These are phyloP conservation scores for Mycena venus DNA, from an alignment of 768 basidiomycete genomes.

Conservation along the genomic window DNA sequence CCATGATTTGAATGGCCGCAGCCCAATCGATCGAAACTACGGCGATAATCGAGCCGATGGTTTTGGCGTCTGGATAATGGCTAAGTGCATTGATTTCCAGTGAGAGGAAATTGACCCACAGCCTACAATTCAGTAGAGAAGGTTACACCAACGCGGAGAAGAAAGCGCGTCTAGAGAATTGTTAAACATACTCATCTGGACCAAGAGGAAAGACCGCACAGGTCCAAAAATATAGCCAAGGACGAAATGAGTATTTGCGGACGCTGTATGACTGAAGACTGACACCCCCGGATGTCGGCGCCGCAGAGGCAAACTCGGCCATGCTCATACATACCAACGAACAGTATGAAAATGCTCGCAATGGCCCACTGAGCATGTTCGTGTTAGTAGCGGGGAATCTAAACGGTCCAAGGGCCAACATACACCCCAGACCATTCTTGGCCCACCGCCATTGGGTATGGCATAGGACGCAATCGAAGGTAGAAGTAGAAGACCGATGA, in stretches of 20 bases:
- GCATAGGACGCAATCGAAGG: conserved; percentile 77
- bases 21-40: conserved; percentile 74
- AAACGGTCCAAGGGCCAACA: background rate
- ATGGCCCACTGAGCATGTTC: conserved; percentile 67
- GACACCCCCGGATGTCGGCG: conserved; percentile 81
- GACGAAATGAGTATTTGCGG: background rate
- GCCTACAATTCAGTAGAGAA: conserved; percentile 79
- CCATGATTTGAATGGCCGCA: conserved; percentile 69
- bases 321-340: conserved; percentile 76
- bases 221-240: conserved; percentile 70
- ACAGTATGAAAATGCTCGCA: conserved; percentile 72
- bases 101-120: conserved; percentile 54
- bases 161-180: conserved; percentile 67
- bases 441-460: conserved; percentile 77
- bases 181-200: too few species aligned
- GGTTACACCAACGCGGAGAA: conserved; percentile 66
- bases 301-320: conserved; percentile 78
- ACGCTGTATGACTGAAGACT: conserved; percentile 24
- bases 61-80: conserved; percentile 58
- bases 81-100: background rate
- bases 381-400: conserved; percentile 19
- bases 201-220: too few species aligned
- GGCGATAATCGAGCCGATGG: conserved; percentile 61
- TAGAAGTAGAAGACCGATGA: conserved; percentile 75
- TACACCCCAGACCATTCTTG: conserved; percentile 79